Evolutionary conservation across 2,329 filamentous ascomycete genomes (phyloP).

Genomic region (Neoarthrinium moseri): DNA sequence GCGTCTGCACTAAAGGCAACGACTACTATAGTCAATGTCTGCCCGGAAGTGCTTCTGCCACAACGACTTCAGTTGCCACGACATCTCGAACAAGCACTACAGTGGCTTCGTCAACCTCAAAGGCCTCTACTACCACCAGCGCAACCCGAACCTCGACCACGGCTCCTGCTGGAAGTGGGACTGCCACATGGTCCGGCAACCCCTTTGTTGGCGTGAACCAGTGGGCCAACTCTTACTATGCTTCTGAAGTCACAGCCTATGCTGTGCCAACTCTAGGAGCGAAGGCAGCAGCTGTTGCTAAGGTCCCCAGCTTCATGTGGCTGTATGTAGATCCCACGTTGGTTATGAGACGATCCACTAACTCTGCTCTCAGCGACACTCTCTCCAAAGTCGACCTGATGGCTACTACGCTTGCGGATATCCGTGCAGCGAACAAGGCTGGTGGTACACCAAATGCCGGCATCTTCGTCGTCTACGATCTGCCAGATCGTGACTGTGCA

Average conservation of each 20-base stretch:
- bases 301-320: conserved; percentile 54
- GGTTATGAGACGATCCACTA: too few species aligned
- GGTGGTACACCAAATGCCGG: conserved; percentile 42
- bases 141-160: conserved; percentile 19
- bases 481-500: conserved; percentile 58
- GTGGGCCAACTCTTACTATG: conserved; percentile 55
- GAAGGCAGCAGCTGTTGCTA: conserved; percentile 48
- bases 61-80: neutral
- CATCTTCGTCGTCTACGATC: conserved; percentile 55
- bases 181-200: conserved; percentile 50
- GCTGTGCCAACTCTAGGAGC: conserved; percentile 63
- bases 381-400: conserved; percentile 47
- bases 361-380: conserved; percentile 40
- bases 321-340: conserved; percentile 32
- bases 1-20: conserved; percentile 32
- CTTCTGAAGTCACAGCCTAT: conserved; percentile 50
- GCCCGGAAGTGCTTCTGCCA: conserved; percentile 23
- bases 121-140: conserved; percentile 7
- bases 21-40: conserved; percentile 38
- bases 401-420: conserved; percentile 42
- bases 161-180: conserved; percentile 28
- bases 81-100: neutral
- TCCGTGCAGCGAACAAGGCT: conserved; percentile 34
- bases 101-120: conserved; percentile 3
- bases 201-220: conserved; percentile 48